Evolutionary conservation across 139 green algal species (phyloP), one percentile per base, ranked within the genome.

Genomic region (Chlamydomonas urium): DNA sequence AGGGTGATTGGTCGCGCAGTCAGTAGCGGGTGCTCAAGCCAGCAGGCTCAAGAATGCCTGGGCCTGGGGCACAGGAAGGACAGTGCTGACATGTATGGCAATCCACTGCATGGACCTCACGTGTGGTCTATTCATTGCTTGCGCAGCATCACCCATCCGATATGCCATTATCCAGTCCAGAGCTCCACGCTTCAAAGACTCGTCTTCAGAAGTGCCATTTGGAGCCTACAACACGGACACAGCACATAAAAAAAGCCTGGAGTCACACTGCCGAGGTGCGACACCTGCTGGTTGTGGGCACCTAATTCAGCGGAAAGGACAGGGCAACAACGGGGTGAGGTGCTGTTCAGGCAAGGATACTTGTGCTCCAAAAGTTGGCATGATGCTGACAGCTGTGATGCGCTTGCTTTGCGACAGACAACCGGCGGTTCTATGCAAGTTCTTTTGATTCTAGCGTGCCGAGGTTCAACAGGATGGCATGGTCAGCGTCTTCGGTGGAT

Each of bases 171-270:
- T 71, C 5, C 35, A 34, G 32, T 71, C 63, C 6, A 58, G 24
- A 14, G 14, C 63, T 8, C 63, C 63, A 17, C 35, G 63, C 4
- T 71, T 71, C 63, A 37, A 19, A 4, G 37, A 71, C 5, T 48
- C 31, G 5, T 14, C 6, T n/a, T 57, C 56, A 31, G n/a, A 66
- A 2, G 67, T 72, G 1, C 74, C 74, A 0, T 79, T 79, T 45
- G 74, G 74, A 17, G 74, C 60, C 1, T 79, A 79, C 57, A 38
- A 79, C 28, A 75, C 61, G 1, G 74, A 79, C 34, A 75, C 32
- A 2, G 74, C n/a, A 6, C 56, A 45, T 3, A 79, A 74, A n/a
- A 34, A 66, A 38, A 50, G 29, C 0, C 14, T 79, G 2, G 73
- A 74, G 32, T 32, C 32, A 23, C 21, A 45, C 32, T 67, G 60